Percentiles rank a stretch among this genome's conserved stretches.
Evolutionary conservation across 148 eudicot species (phyloP).

Genomic region (Camellia japonica): DNA sequence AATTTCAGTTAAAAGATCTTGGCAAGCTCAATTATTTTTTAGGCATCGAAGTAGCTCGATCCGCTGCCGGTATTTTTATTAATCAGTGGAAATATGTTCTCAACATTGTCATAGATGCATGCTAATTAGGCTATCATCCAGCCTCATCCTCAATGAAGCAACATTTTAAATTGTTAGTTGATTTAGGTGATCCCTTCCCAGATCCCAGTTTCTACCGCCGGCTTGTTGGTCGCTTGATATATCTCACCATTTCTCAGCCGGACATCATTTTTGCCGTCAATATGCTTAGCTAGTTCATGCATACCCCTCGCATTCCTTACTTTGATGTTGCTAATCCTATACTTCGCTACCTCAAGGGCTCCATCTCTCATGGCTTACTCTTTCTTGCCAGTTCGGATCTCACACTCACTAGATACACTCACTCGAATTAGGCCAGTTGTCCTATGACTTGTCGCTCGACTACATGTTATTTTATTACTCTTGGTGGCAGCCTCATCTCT

Average conservation of each 20-base stretch:
- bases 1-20: conserved; percentile 10
- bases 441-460: no score
- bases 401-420: not conserved
- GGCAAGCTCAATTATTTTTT: conserved; percentile 6
- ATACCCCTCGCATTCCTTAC: not conserved
- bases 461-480: not conserved
- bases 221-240: not conserved
- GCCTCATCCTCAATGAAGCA: conserved; percentile 4
- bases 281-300: not conserved
- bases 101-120: not conserved
- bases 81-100: not conserved
- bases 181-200: not conserved
- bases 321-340: not conserved
- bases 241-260: conserved; percentile 2
- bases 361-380: not conserved
- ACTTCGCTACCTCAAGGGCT: not conserved
- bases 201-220: not conserved
- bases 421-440: not conserved
- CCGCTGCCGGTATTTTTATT: not conserved
- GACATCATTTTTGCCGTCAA: not conserved
- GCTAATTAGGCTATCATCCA: not conserved
- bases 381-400: not conserved
- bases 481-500: not conserved
- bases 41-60: conserved; percentile 8
- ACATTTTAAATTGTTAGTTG: not conserved